Percentiles rank a stretch among this genome's conserved stretches.
Conservation (phyloP, 2,329 filamentous ascomycete genomes). For the Massarina eburnea region DNA sequence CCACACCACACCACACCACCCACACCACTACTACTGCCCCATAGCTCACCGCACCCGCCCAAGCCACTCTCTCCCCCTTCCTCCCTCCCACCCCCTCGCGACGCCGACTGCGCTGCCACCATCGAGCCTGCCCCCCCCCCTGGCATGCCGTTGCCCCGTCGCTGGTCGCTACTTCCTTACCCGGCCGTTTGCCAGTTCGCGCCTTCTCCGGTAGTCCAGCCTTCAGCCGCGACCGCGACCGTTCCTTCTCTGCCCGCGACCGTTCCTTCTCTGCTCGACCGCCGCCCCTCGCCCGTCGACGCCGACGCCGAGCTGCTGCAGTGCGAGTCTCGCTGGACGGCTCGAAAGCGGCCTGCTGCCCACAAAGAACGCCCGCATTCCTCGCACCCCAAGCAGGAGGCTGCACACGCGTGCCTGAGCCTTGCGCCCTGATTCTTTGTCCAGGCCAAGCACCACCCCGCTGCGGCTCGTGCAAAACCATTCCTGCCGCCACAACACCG, state of each 20-base stretch:
- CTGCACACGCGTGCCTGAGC: conserved; percentile 30
- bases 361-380: conserved; percentile 22
- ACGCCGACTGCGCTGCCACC: background rate
- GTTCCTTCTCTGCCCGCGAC: too few relatives aligned
- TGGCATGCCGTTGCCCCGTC: conserved; percentile 31
- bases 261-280: too few relatives aligned
- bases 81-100: background rate
- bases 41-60: too few relatives aligned
- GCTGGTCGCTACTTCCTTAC: conserved; percentile 22
- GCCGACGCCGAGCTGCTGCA: too few relatives aligned
- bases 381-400: too few relatives aligned
- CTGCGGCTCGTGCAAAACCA: background rate
- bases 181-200: conserved; percentile 17
- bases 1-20: too few relatives aligned
- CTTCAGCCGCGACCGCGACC: conserved; percentile 3
- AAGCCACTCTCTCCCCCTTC: too few relatives aligned
- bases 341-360: conserved; percentile 7
- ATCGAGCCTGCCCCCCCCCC: conserved; percentile 14
- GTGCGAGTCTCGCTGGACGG: too few relatives aligned
- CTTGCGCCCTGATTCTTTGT: conserved; percentile 25
- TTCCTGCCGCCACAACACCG: background rate
- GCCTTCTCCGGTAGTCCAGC: conserved; percentile 12
- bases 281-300: conserved; percentile 4
- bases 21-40: too few relatives aligned
- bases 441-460: conserved; percentile 3